These are phyloP conservation scores for Neospermospora avenae DNA, from an alignment of 2,329 filamentous ascomycete genomes.

Conservation along the genomic window DNA sequence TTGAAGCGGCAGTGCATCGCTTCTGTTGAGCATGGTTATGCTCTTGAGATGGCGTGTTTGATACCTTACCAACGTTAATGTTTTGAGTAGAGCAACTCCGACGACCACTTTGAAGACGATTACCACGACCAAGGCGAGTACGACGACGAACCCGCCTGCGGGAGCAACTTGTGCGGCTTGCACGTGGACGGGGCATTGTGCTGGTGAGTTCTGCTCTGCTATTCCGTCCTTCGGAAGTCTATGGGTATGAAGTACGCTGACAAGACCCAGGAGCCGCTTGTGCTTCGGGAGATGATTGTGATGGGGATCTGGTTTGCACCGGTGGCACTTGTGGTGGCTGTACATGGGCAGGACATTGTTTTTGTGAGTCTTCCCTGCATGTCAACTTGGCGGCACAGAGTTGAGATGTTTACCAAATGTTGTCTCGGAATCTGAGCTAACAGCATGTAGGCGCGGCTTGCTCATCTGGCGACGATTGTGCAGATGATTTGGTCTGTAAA, in stretches of 20 bases:
- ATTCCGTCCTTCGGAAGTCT: not conserved
- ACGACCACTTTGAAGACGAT: conserved; percentile 10
- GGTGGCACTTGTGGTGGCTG: conserved; percentile 5
- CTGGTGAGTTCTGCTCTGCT: conserved; percentile 7
- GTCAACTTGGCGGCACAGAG: not conserved
- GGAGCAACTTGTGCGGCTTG: conserved; percentile 15
- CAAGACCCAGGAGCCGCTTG: conserved; percentile 1
- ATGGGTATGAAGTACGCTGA: not conserved
- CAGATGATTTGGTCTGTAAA: conserved; percentile 15
- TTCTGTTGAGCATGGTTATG: too few species aligned
- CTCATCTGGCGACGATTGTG: conserved; percentile 15
- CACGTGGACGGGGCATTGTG: conserved; percentile 21
- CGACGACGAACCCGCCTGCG: conserved; percentile 3
- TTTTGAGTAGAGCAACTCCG: not conserved
- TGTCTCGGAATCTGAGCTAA: not conserved
- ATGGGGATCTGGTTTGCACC: conserved; percentile 6
- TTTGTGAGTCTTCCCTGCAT: not conserved
- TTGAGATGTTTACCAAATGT: not conserved
- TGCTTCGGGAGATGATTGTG: conserved; percentile 6
- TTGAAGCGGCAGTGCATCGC: too few species aligned
- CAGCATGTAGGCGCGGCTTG: conserved; percentile 10
- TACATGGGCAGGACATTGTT: conserved; percentile 8
- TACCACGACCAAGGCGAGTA: conserved; percentile 6
- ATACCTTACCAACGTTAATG: too few species aligned
- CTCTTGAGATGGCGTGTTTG: too few species aligned